phyloP scores from a whole-genome alignment of 805 yeast genomes.

The Candida ovalis region DNA sequence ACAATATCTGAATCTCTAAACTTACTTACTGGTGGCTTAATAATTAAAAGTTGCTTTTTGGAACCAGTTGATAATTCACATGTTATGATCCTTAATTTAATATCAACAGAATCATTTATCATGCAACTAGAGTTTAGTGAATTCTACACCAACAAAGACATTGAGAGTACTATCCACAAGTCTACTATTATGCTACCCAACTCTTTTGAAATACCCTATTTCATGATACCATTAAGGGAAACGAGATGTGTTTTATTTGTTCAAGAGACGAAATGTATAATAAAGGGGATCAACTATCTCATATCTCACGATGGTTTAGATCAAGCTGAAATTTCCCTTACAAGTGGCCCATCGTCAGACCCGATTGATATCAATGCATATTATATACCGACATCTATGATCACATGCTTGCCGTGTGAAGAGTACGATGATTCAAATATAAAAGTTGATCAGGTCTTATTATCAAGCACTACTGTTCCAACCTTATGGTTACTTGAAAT shows the following conservation, averaged over 20 bases:
- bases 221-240: constrained; percentile 21
- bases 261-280: constrained; percentile 19
- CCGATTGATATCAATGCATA: constrained; percentile 17
- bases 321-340: constrained; percentile 16
- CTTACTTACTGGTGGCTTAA: constrained; percentile 20
- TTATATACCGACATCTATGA: constrained; percentile 21
- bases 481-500: constrained; percentile 27
- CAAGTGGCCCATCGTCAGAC: background rate
- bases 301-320: constrained; percentile 27
- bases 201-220: constrained; percentile 27
- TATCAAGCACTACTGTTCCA: constrained; percentile 18
- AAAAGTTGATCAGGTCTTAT: constrained; percentile 27
- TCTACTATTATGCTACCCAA: constrained; percentile 21
- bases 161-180: constrained; percentile 15
- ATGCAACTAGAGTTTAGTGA: constrained; percentile 24
- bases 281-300: constrained; percentile 24
- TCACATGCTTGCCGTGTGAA: constrained; percentile 15
- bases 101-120: constrained; percentile 20
- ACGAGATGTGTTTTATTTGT: constrained; percentile 26
- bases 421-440: constrained; percentile 16
- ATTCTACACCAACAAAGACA: constrained; percentile 14
- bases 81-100: constrained; percentile 20
- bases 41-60: constrained; percentile 23
- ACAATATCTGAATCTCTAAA: constrained; percentile 19
- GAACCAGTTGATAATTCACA: constrained; percentile 18